Conservation (phyloP, 2,329 filamentous ascomycete genomes). For the Davidsoniella eucalypti region DNA sequence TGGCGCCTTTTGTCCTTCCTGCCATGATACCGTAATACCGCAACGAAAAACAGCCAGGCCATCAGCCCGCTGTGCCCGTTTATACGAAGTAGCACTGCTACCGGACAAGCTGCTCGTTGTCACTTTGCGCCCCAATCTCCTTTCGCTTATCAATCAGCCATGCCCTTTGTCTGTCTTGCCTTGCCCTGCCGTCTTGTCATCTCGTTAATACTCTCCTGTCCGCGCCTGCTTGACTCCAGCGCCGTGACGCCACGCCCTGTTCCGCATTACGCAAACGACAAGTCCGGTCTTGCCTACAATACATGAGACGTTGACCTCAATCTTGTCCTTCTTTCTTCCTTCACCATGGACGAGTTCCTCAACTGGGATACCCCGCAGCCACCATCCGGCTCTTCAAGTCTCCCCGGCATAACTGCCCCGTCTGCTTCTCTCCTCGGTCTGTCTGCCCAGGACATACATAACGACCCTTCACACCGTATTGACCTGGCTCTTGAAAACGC, state of each 20-base stretch:
- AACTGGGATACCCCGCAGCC: constrained; percentile 31
- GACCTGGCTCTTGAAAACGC: constrained; percentile 38
- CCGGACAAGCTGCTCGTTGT: too few species aligned
- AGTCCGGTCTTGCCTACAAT: too few species aligned
- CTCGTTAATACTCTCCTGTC: not conserved
- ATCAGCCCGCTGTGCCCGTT: too few species aligned
- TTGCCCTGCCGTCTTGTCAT: not conserved
- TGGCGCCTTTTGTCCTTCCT: not conserved
- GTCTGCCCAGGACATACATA: constrained; percentile 20
- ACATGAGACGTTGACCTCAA: too few species aligned
- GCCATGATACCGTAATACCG: too few species aligned
- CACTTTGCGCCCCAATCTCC: too few species aligned
- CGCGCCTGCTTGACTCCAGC: not conserved
- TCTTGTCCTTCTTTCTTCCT: not conserved
- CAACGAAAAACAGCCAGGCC: too few species aligned
- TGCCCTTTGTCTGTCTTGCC: not conserved
- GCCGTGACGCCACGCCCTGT: not conserved
- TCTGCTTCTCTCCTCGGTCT: constrained; percentile 21
- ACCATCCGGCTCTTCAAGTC: not conserved
- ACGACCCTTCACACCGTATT: constrained; percentile 25
- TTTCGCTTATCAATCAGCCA: not conserved
- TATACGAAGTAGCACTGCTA: too few species aligned
- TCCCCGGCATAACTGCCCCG: constrained; percentile 25
- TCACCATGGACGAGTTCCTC: constrained; percentile 41
- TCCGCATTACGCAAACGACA: too few species aligned